Conservation (phyloP, 768 basidiomycete genomes). For the Phylloporus scabripes region DNA sequence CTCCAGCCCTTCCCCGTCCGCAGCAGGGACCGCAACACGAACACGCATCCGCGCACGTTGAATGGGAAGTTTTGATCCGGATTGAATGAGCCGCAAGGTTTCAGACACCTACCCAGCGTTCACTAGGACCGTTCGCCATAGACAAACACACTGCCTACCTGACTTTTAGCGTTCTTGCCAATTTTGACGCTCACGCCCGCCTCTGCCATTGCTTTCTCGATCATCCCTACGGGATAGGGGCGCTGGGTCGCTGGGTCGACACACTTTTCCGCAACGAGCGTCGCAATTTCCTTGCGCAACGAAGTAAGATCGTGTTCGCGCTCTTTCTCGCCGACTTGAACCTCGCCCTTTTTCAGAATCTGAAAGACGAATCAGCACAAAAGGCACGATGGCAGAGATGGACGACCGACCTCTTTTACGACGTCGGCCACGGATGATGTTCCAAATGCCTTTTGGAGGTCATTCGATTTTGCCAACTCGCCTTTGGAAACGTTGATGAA, state of each 20-base stretch:
- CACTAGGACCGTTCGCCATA: neutral
- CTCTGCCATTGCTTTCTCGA: conserved; percentile 97
- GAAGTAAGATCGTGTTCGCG: conserved; percentile 84
- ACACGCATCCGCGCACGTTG: conserved; percentile 92
- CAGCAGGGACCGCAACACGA: conserved; percentile 65
- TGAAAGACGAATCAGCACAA: conserved; percentile 25
- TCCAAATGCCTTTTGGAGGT: conserved; percentile 89
- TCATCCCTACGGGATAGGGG: conserved; percentile 91
- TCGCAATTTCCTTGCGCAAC: conserved; percentile 85
- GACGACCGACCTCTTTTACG: conserved; percentile 76
- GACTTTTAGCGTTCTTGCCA: conserved; percentile 90
- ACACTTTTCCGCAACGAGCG: conserved; percentile 90
- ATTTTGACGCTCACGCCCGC: conserved; percentile 87
- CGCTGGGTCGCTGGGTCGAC: conserved; percentile 88
- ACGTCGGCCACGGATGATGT: conserved; percentile 66
- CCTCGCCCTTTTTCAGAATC: conserved; percentile 94
- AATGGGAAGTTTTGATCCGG: conserved; percentile 82
- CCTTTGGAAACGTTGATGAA: conserved; percentile 97
- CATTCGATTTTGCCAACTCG: conserved; percentile 81
- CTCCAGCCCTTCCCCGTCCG: conserved; percentile 62
- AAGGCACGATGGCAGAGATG: neutral
- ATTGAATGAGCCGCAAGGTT: conserved; percentile 78
- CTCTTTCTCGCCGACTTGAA: conserved; percentile 97
- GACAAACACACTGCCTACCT: conserved; percentile 44
- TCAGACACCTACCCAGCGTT: conserved; percentile 65